A percentile compares a stretch with the other conserved stretches of the same genome.
phyloP scores from a whole-genome alignment of 108 stramenopile species.

The Fragilaria crotonensis region DNA sequence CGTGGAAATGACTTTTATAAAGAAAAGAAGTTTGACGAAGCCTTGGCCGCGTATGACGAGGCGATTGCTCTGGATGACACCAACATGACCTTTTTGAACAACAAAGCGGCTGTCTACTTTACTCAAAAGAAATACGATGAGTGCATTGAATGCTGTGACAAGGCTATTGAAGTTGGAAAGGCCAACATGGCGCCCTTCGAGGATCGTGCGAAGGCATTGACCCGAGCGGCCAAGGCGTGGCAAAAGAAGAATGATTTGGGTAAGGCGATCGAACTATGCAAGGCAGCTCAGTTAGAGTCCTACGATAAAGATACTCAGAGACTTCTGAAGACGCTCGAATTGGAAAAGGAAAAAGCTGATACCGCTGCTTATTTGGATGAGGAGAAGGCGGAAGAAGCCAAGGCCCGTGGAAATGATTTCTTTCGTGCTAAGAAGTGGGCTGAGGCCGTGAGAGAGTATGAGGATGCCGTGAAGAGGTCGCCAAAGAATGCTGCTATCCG shows the following conservation, averaged over 20 bases:
- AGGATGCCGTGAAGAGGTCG: conserved; percentile 97
- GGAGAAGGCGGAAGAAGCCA: conserved; percentile 94
- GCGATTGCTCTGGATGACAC: conserved; percentile 93
- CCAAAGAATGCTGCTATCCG: conserved; percentile 95
- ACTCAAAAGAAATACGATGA: conserved; percentile 87
- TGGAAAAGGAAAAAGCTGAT: conserved; percentile 90
- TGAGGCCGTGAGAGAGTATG: conserved; percentile 79
- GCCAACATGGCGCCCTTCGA: conserved; percentile 85
- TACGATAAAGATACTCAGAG: conserved; percentile 88
- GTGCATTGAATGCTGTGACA: conserved; percentile 73
- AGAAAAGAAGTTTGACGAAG: conserved; percentile 89
- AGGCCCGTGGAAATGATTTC: conserved; percentile 92
- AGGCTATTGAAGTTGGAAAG: conserved; percentile 91
- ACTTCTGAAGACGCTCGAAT: conserved; percentile 88
- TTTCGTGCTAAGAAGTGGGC: conserved; percentile 90
- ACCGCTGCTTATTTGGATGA: conserved; percentile 88
- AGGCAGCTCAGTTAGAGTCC: conserved; percentile 77
- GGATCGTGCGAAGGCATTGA: conserved; percentile 91
- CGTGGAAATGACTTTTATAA: conserved; percentile 94
- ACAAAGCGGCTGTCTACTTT: conserved; percentile 97
- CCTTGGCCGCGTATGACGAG: conserved; percentile 93
- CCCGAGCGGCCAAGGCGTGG: conserved; percentile 90
- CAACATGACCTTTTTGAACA: conserved; percentile 91
- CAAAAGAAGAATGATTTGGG: conserved; percentile 85
- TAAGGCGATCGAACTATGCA: conserved; percentile 87